Evolutionary conservation across 805 yeast genomes (phyloP), one percentile per base, ranked within the genome.

Genomic region (Kodamaea kaohsiungensis): DNA sequence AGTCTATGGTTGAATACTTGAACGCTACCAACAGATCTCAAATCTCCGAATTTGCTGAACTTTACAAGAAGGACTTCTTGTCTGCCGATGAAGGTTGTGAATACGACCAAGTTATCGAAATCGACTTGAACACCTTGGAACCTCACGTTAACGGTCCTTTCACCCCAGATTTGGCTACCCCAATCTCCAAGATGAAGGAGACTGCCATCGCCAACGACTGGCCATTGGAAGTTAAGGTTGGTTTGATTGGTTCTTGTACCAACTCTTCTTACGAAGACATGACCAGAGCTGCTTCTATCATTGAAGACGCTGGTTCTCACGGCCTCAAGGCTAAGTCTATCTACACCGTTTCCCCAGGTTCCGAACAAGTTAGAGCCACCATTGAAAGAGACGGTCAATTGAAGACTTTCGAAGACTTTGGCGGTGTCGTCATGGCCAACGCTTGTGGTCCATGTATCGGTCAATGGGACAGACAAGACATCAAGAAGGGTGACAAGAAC

Each of bases 371-470:
- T 65, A 85, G 98, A 75, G 98, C 98, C 51, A 93, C 99, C 51
- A 85, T 93, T 64, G 96, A 89, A 71, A 86, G 98, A 75, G 99
- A 93, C 72, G 98, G 98, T 55, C 84, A 88, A 67, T 83, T 89
- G 58, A 79, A 87, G 47, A 84, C 87, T 43, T 91, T 93, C 71
- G 86, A 87, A 71, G 84, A 87, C 53, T 87, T 86, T 65, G 98
- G 98, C 56, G 99, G 97, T 62, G 81, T 84, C 56, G 96, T 93
- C 46, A 81, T 93, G 63, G 97, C 98, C 52, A 93, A 93, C 72
- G 99, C 99, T 17, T 93, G 99, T 82, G 99, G 99, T 63, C 99
- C 98, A 67, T 93, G 99, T 80, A 93, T 93, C 69, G 99, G 99
- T 55, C 99, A 93, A 82, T 93, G 98, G 98, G 97, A 92, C 75